phyloP scores from a whole-genome alignment of 352 stramenopile species.

The Phytophthora pini region DNA sequence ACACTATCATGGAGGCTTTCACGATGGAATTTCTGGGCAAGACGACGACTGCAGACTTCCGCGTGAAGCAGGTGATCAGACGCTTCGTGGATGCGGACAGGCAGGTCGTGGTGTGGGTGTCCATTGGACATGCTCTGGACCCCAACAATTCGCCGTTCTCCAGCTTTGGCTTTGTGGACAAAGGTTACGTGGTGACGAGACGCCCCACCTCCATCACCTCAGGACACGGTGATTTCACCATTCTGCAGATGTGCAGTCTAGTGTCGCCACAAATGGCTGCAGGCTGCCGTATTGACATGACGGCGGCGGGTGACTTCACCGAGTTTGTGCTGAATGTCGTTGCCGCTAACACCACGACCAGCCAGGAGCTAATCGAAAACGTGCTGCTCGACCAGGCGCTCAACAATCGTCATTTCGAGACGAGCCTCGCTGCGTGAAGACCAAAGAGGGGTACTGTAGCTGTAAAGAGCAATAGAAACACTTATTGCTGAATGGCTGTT shows the following conservation, averaged over 20 bases:
- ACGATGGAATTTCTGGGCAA: conserved; percentile 50
- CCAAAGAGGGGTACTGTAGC: no score
- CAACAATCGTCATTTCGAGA: conserved; percentile 15
- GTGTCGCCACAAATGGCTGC: conserved; percentile 55
- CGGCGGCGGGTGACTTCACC: conserved; percentile 49
- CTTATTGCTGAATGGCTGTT: no score
- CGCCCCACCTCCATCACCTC: conserved; percentile 37
- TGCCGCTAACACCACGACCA: conserved; percentile 47
- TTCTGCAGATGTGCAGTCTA: conserved; percentile 66
- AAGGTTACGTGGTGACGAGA: conserved; percentile 67
- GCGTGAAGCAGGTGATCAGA: conserved; percentile 47
- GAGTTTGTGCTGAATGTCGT: conserved; percentile 59
- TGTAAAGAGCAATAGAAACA: no score
- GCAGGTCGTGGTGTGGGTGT: conserved; percentile 55
- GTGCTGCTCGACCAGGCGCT: conserved; percentile 45
- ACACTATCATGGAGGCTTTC: conserved; percentile 56
- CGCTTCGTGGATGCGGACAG: conserved; percentile 43
- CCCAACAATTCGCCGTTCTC: conserved; percentile 42
- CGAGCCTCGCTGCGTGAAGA: conserved; percentile 17
- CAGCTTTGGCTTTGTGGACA: conserved; percentile 54
- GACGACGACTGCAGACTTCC: conserved; percentile 39
- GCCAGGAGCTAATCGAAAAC: conserved; percentile 70
- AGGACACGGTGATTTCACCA: conserved; percentile 36
- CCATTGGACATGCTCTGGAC: conserved; percentile 30
- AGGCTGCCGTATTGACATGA: conserved; percentile 38